A percentile compares a stretch with the other conserved stretches of the same genome.
phyloP scores from a whole-genome alignment of 768 basidiomycete genomes.

The Lactarius evosmus region DNA sequence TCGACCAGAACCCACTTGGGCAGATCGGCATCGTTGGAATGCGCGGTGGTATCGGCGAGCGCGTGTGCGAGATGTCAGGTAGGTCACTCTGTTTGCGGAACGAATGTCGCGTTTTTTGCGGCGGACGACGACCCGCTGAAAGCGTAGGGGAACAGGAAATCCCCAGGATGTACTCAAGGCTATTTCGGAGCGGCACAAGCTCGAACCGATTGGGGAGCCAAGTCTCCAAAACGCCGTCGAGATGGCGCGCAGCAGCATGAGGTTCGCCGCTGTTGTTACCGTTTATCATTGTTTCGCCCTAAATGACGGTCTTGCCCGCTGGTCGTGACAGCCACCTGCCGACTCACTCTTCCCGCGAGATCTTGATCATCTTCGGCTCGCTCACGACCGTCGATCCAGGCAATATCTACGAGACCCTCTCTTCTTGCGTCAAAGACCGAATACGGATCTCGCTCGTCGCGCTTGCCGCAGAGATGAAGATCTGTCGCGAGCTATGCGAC shows the following conservation, averaged over 20 bases:
- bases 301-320: neutral
- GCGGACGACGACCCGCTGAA: neutral
- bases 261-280: slow-evolving; percentile 42
- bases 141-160: slow-evolving; percentile 58
- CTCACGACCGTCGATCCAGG: slow-evolving; percentile 96
- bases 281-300: neutral
- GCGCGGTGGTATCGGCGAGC: slow-evolving; percentile 86
- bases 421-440: slow-evolving; percentile 75
- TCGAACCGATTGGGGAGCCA: slow-evolving; percentile 90
- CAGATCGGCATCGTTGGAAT: slow-evolving; percentile 96
- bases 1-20: slow-evolving; percentile 97
- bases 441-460: slow-evolving; percentile 93
- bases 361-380: slow-evolving; percentile 90
- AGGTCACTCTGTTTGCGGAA: slow-evolving; percentile 28
- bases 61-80: slow-evolving; percentile 93
- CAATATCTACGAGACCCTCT: slow-evolving; percentile 92
- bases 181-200: slow-evolving; percentile 79
- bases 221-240: slow-evolving; percentile 97
- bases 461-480: slow-evolving; percentile 96
- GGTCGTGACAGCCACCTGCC: slow-evolving; percentile 76
- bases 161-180: slow-evolving; percentile 92
- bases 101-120: no score
- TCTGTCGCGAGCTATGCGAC: slow-evolving; percentile 87
- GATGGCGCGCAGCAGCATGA: slow-evolving; percentile 93
- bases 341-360: slow-evolving; percentile 93